A percentile compares a stretch with the other conserved stretches of the same genome.
Evolutionary conservation across 805 yeast genomes (phyloP).

Genomic region (Candida glaebosa): DNA sequence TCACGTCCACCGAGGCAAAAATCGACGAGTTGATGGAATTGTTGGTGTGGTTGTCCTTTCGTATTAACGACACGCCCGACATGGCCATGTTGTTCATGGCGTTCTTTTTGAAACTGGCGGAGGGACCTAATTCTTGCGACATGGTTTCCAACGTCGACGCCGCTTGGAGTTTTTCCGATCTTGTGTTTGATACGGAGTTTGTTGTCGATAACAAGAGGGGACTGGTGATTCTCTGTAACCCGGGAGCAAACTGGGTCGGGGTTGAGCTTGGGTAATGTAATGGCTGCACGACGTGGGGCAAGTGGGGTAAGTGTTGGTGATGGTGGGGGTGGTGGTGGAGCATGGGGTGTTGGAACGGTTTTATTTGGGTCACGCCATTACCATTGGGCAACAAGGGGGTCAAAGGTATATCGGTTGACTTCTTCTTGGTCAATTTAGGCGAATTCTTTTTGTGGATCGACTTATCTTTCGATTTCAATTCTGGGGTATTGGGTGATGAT

Average conservation of each 20-base stretch:
- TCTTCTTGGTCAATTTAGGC: conserved; percentile 18
- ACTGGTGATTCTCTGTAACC: conserved; percentile 59
- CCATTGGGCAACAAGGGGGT: conserved; percentile 23
- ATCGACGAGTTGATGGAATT: conserved; percentile 17
- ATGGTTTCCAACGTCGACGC: conserved; percentile 44
- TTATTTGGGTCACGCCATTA: not conserved
- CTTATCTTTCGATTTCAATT: conserved; percentile 48
- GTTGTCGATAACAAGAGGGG: conserved; percentile 58
- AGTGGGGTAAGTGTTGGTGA: conserved; percentile 19
- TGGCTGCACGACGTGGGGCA: conserved; percentile 26
- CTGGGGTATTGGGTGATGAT: conserved; percentile 55
- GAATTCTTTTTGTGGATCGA: conserved; percentile 17
- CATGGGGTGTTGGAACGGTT: not conserved
- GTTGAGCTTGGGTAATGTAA: conserved; percentile 65
- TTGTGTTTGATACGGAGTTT: conserved; percentile 39
- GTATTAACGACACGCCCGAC: conserved; percentile 27
- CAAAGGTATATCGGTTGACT: conserved; percentile 11
- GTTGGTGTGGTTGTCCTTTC: conserved; percentile 15
- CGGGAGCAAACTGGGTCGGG: conserved; percentile 69
- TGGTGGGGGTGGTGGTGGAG: conserved; percentile 10
- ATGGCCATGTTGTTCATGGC: conserved; percentile 4
- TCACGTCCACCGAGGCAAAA: conserved; percentile 32
- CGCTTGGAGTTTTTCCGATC: conserved; percentile 30
- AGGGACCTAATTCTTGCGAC: conserved; percentile 43
- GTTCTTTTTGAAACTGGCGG: conserved; percentile 26